phyloP scores from a whole-genome alignment of 768 basidiomycete genomes.

The Suillus alpinus region DNA sequence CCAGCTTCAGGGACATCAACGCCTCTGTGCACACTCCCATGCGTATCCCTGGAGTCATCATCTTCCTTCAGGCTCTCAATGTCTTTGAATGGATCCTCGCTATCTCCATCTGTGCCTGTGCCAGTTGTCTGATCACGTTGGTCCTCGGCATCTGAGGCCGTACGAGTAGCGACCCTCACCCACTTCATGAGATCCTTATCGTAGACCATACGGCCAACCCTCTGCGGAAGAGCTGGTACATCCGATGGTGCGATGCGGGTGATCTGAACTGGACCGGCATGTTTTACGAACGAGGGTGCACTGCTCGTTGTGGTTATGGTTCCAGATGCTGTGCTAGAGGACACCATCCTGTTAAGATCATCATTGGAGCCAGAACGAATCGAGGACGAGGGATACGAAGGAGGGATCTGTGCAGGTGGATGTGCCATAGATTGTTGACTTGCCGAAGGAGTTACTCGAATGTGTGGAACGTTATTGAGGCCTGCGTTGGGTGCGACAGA shows the following conservation, averaged over 20 bases:
- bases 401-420: conserved; percentile 30
- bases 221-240: conserved; percentile 69
- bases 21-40: conserved; percentile 1
- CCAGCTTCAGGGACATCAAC: conserved; percentile 10
- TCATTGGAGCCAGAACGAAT: conserved; percentile 53
- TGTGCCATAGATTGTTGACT: conserved; percentile 26
- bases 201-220: conserved; percentile 85
- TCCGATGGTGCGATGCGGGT: conserved; percentile 81
- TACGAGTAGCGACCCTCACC: conserved; percentile 60
- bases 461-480: conserved; percentile 21
- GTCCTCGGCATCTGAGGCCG: conserved; percentile 28
- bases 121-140: conserved; percentile 27
- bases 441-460: conserved; percentile 28
- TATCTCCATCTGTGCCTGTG: conserved; percentile 41
- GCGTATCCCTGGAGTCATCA: conserved; percentile 34
- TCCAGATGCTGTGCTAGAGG: conserved; percentile 78
- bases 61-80: conserved; percentile 84
- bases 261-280: conserved; percentile 74
- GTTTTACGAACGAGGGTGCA: conserved; percentile 82
- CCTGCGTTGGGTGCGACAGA: conserved; percentile 6
- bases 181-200: conserved; percentile 83
- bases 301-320: conserved; percentile 72
- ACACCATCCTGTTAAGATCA: conserved; percentile 87
- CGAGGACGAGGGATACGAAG: conserved; percentile 49
- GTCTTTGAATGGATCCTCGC: conserved; percentile 90